Conservation (phyloP, 345 rosid species). For the Crucihimalaya himalaica region DNA sequence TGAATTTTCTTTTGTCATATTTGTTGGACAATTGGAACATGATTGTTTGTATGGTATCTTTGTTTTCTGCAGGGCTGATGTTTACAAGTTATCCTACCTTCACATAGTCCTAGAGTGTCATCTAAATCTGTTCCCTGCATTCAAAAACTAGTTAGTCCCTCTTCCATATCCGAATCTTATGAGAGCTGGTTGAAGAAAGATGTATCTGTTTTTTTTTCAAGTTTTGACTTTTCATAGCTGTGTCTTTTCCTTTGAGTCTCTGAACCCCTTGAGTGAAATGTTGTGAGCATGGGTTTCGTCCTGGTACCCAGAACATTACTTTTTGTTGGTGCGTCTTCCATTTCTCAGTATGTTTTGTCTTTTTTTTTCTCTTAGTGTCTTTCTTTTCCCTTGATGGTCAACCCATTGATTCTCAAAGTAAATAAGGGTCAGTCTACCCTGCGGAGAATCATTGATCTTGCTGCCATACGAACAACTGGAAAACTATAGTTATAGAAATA, state of each 20-base stretch:
- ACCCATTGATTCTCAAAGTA: conserved; percentile 45
- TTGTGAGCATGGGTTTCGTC: conserved; percentile 42
- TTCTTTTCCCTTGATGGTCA: conserved; percentile 40
- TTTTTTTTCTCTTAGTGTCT: conserved; percentile 37
- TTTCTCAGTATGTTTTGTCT: conserved; percentile 48
- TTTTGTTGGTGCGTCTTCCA: conserved; percentile 35
- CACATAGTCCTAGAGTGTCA: conserved; percentile 44
- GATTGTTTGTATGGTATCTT: conserved; percentile 18
- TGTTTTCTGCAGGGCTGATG: conserved; percentile 56
- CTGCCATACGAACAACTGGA: conserved; percentile 27
- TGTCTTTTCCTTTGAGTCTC: conserved; percentile 40
- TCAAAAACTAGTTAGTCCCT: conserved; percentile 35
- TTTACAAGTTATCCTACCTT: conserved; percentile 49
- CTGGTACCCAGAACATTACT: conserved; percentile 42
- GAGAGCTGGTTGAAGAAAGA: conserved; percentile 47
- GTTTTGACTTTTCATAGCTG: conserved; percentile 43
- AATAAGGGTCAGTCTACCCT: conserved; percentile 59
- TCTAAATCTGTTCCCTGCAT: conserved; percentile 38
- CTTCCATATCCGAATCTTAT: conserved; percentile 37
- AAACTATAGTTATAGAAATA: conserved; percentile 48
- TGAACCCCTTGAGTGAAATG: conserved; percentile 45
- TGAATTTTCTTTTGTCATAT: conserved; percentile 24
- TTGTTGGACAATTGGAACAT: not conserved
- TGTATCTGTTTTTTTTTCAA: conserved; percentile 31
- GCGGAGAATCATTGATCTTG: conserved; percentile 37